These are phyloP conservation scores for Mortierella sp. DNA, from an alignment of 371 early-diverging fungal species.

Conservation along the genomic window DNA sequence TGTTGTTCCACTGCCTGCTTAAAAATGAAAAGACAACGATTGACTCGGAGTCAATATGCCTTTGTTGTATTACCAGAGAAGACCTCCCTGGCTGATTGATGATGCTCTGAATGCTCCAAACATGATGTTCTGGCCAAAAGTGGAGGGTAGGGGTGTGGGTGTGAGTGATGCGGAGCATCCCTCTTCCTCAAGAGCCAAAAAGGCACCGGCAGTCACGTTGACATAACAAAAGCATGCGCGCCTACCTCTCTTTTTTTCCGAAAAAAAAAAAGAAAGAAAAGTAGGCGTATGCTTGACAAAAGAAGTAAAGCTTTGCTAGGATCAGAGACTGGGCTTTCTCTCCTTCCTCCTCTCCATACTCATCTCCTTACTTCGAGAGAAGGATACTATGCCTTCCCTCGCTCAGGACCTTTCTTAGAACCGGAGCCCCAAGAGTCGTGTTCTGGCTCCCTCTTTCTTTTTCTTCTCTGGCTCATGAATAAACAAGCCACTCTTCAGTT, in stretches of 20 bases:
- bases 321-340: neutral
- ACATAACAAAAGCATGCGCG: too few species aligned
- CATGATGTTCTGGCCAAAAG: slow-evolving; percentile 56
- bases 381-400: too few species aligned
- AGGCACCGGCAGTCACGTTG: too few species aligned
- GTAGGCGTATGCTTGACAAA: neutral
- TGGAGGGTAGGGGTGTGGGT: neutral
- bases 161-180: neutral
- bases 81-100: slow-evolving; percentile 74
- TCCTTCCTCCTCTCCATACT: slow-evolving; percentile 5
- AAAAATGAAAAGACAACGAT: neutral
- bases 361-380: too few species aligned
- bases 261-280: too few species aligned
- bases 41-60: neutral
- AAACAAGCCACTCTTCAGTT: too few species aligned
- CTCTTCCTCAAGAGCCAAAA: too few species aligned
- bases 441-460: too few species aligned
- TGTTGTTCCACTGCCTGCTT: neutral
- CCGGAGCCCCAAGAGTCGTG: too few species aligned
- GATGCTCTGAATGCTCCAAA: slow-evolving; percentile 83
- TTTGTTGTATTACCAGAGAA: slow-evolving; percentile 64
- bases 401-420: too few species aligned
- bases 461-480: too few species aligned
- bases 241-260: too few species aligned
- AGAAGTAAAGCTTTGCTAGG: neutral